These are phyloP conservation scores for Apiospora sp. DNA, from an alignment of 2,329 filamentous ascomycete species.

Conservation along the genomic window DNA sequence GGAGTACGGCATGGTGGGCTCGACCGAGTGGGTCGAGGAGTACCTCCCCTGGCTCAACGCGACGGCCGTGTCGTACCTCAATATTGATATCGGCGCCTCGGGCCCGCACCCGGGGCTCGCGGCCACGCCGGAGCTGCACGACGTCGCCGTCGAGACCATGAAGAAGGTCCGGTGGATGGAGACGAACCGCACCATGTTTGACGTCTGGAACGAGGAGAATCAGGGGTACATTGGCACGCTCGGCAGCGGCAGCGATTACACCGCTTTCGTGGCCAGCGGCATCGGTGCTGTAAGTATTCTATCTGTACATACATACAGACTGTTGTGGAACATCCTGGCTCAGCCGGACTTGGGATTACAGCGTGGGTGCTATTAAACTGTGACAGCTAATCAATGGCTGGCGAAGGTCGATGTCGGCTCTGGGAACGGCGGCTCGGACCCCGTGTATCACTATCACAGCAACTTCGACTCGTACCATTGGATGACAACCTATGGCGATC, in stretches of 20 bases:
- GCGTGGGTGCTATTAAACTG: background rate
- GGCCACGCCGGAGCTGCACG: constrained; percentile 73
- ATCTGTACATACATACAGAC: background rate
- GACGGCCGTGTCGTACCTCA: constrained; percentile 78
- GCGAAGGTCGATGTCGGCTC: constrained; percentile 66
- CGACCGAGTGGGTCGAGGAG: constrained; percentile 88
- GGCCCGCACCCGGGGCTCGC: constrained; percentile 65
- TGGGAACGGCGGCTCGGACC: constrained; percentile 49
- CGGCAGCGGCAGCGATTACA: constrained; percentile 73
- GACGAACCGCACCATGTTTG: constrained; percentile 49
- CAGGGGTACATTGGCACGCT: constrained; percentile 63
- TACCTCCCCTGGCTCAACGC: constrained; percentile 77
- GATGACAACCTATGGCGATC: constrained; percentile 83
- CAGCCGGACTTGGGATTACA: constrained; percentile 39
- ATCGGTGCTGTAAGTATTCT: constrained; percentile 49
- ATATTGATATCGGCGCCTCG: constrained; percentile 74
- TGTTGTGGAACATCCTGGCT: constrained; percentile 31
- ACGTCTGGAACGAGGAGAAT: constrained; percentile 48
- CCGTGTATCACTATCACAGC: constrained; percentile 79
- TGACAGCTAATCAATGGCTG: constrained; percentile 16
- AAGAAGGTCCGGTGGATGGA: constrained; percentile 67
- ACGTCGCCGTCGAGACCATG: constrained; percentile 68
- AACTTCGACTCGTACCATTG: constrained; percentile 88
- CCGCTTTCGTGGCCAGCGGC: constrained; percentile 67
- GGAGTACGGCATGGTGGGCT: constrained; percentile 83